phyloP scores from a whole-genome alignment of 176 grass and related monocot genomes.

The Oryza meridionalis region DNA sequence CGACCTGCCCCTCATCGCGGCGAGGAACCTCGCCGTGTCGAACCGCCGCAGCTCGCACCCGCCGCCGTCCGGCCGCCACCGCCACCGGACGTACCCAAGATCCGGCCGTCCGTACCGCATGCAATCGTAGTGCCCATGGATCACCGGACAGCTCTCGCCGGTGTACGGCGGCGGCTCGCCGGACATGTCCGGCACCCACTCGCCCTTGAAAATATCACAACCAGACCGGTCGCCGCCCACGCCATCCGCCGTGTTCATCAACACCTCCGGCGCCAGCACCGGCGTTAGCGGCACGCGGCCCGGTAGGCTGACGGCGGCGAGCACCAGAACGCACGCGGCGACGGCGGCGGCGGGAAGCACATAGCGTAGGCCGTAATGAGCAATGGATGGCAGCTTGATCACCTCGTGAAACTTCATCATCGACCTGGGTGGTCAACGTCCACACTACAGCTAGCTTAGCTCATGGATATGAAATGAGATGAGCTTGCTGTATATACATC shows the following conservation, averaged over 20 bases:
- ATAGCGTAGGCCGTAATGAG: neutral
- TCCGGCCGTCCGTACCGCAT: conserved; percentile 59
- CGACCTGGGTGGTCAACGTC: too few relatives aligned
- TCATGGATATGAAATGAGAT: too few relatives aligned
- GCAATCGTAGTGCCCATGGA: conserved; percentile 72
- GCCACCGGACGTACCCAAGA: conserved; percentile 52
- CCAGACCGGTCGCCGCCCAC: neutral
- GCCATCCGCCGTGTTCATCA: neutral
- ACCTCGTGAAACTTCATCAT: conserved; percentile 30
- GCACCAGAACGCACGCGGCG: conserved; percentile 19
- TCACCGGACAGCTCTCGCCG: conserved; percentile 47
- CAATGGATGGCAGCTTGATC: neutral
- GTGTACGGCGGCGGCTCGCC: conserved; percentile 47
- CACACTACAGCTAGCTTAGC: too few relatives aligned
- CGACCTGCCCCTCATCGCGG: conserved; percentile 28
- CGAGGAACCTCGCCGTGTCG: conserved; percentile 52
- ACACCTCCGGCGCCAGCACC: neutral
- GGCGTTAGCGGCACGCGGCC: neutral
- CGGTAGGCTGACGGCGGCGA: neutral
- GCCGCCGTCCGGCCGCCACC: conserved; percentile 44
- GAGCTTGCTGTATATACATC: neutral
- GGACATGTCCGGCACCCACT: conserved; percentile 45
- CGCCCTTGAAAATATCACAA: conserved; percentile 48
- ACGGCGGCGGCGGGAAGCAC: conserved; percentile 15
- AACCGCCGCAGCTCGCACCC: conserved; percentile 47